Evolutionary conservation across 345 rosid genomes (phyloP).

Genomic region (Noccaea caerulescens): DNA sequence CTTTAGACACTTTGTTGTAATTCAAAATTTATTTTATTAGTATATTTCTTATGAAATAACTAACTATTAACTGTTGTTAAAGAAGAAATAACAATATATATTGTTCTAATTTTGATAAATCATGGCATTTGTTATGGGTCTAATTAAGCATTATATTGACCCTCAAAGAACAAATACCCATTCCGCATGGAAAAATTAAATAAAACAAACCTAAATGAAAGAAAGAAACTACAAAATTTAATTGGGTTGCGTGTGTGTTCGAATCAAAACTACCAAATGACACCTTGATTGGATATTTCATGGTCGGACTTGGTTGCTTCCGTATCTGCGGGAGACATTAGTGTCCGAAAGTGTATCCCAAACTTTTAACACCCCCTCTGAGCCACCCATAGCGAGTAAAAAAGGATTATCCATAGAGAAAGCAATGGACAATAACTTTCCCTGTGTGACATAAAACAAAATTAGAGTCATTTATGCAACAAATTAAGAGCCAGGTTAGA

Average conservation of each 20-base stretch:
- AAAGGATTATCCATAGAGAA: slow-evolving; percentile 78
- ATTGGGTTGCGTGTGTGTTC: not conserved
- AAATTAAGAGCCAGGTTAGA: not conserved
- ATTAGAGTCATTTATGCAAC: not conserved
- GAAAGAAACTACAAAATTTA: slow-evolving; percentile 1
- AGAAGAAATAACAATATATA: no score
- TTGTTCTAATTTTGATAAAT: no score
- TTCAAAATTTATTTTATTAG: no score
- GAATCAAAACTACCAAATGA: not conserved
- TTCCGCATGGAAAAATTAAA: no score
- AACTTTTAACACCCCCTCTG: slow-evolving; percentile 55
- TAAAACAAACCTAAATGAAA: not conserved
- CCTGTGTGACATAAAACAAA: slow-evolving; percentile 46
- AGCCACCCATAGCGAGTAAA: slow-evolving; percentile 81
- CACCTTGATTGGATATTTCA: not conserved
- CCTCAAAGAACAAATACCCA: no score
- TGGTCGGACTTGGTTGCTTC: slow-evolving; percentile 15
- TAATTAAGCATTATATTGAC: not conserved
- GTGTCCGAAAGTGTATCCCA: slow-evolving; percentile 68
- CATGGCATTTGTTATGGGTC: not conserved
- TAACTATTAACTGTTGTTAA: no score
- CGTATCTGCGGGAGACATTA: slow-evolving; percentile 48
- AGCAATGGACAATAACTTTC: slow-evolving; percentile 63
- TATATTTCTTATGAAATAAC: no score
- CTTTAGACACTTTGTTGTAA: no score